Conservation (phyloP, 768 basidiomycete genomes). For the Boletus huronensis region DNA sequence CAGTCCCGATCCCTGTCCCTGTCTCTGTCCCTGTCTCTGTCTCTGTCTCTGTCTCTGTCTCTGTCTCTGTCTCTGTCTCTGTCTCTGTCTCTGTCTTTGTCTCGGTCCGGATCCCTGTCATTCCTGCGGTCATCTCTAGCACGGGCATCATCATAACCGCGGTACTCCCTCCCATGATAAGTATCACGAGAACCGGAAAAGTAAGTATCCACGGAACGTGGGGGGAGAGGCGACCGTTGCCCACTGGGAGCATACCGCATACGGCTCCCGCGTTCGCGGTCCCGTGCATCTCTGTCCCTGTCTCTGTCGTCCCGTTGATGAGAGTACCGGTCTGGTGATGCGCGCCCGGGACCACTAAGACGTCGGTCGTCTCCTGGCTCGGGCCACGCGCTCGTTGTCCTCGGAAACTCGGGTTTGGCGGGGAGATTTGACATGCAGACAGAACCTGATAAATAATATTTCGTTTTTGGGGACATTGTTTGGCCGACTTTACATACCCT, state of each 20-base stretch:
- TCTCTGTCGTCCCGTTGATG: conserved; percentile 25
- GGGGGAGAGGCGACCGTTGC: conserved; percentile 12
- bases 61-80: conserved; percentile 10
- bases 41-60: conserved; percentile 1
- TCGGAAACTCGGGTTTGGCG: conserved; percentile 31
- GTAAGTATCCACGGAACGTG: conserved; percentile 19
- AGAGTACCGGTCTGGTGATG: conserved; percentile 25
- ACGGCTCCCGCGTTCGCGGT: conserved; percentile 21
- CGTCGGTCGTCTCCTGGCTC: conserved; percentile 26
- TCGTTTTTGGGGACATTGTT: conserved; percentile 15
- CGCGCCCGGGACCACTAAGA: conserved; percentile 12
- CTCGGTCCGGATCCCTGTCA: conserved; percentile 25
- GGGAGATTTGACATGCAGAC: conserved; percentile 28
- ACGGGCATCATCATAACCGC: conserved; percentile 19
- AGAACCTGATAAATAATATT: too few species aligned
- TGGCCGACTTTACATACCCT: conserved; percentile 13
- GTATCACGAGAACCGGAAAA: conserved; percentile 14
- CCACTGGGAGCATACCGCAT: conserved; percentile 14
- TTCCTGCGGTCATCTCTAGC: conserved; percentile 22
- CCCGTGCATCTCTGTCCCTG: conserved; percentile 19
- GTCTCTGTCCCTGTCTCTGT: conserved; percentile 16
- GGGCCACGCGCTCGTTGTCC: conserved; percentile 13
- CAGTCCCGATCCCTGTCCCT: conserved; percentile 14
- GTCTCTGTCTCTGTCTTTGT: conserved; percentile 19
- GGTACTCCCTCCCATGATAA: conserved; percentile 19